Evolutionary conservation across 148 eudicot genomes (phyloP).

Genomic region (Arctostaphylos glauca): DNA sequence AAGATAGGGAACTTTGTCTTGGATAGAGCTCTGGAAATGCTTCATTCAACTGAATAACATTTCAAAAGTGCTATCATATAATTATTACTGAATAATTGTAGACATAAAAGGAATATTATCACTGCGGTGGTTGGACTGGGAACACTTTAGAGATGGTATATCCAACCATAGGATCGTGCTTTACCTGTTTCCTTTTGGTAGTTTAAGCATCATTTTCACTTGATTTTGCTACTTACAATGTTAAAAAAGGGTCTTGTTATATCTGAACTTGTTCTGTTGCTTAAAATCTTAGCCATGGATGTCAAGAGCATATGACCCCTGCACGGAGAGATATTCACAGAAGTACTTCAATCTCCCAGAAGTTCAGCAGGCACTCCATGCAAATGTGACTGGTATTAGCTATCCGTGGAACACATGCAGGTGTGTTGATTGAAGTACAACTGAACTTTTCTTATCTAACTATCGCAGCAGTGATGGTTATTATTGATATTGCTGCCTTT

Average conservation of each 20-base stretch:
- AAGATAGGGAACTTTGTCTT: background rate
- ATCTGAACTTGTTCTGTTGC: constrained; percentile 6
- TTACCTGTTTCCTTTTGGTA: background rate
- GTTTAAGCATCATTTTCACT: background rate
- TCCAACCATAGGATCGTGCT: background rate
- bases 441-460: background rate
- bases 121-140: background rate
- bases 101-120: background rate
- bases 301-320: constrained; percentile 94
- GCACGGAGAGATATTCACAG: constrained; percentile 79
- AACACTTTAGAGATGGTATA: background rate
- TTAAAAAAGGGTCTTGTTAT: constrained; percentile 3
- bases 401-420: constrained; percentile 90
- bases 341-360: constrained; percentile 82
- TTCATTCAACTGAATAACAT: background rate
- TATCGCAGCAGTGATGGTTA: background rate
- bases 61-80: background rate
- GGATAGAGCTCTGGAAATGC: background rate
- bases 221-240: background rate
- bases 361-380: constrained; percentile 87
- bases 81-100: background rate
- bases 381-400: constrained; percentile 56
- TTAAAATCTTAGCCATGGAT: constrained; percentile 75
- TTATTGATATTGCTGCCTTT: background rate
- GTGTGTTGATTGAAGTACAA: constrained; percentile 25